Base-by-base conservation (phyloP, 495 filamentous ascomycete species). In the Mycothermus thermophilus region DNA sequence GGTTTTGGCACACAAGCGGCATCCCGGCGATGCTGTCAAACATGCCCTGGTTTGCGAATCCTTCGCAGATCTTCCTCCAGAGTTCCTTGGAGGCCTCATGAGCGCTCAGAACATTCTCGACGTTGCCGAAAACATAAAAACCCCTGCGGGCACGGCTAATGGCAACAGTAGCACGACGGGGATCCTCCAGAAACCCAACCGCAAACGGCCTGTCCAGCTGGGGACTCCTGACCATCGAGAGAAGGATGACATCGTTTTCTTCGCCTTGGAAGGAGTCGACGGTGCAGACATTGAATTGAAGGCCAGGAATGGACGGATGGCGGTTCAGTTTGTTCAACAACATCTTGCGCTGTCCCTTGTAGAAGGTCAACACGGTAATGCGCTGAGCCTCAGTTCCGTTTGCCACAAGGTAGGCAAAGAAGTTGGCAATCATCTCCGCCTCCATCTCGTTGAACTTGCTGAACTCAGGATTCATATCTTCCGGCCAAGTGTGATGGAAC, bases 251-350 rank as follows among this genome's bases (percentile, higher is more conserved):
- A 13, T 84, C 83, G 44, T 95, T 95, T 46, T 96, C 86, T 50
- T 95, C 85, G 18, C 88, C 88, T 50, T 96, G 90, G 52, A 88
- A 95, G 0, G 82, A 86, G 47, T 96, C 90, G 0, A 96, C 83
- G 0, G 90, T 95, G 25, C 65, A 68, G 1, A 95, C 75, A 16
- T 82, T 85, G 46, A 80, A 67, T 22, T 54, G 50, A 0, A 44
- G 34, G 5, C 56, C 59, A 37, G 55, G 49, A 1, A 84, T 58
- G 30, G 69, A 64, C 1, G 51, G 40, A 29, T 75, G 63, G 13
- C 41, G 54, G 27, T 56, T 69, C 29, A 87, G 50, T 2, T 58
- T 47, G 21, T 52, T 63, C 0, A 76, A 41, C 7, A 94, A 58
- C 3, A 61, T 51, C 44, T 81, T 80, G 25, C 75, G 67, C 44